A percentile compares a stretch with the other conserved stretches of the same genome.
These are phyloP conservation scores for Flaveria robusta DNA, from an alignment of 129 eudicot species.

Conservation along the genomic window DNA sequence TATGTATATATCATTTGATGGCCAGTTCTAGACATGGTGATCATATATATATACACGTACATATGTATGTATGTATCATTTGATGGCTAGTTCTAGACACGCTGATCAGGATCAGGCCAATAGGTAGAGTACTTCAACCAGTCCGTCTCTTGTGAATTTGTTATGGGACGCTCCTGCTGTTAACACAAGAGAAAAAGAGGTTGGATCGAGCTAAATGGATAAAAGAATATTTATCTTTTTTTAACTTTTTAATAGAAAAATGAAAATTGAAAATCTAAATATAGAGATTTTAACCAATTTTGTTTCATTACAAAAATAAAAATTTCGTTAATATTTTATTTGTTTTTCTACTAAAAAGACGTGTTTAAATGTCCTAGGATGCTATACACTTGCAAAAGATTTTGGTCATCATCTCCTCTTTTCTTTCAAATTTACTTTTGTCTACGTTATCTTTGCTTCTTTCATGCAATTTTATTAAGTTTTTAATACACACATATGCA, in stretches of 20 bases:
- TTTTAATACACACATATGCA: background rate
- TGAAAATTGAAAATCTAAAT: too few relatives aligned
- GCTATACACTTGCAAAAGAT: slow-evolving; percentile 44
- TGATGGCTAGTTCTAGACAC: slow-evolving; percentile 49
- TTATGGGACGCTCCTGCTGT: slow-evolving; percentile 71
- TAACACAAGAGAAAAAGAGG: background rate
- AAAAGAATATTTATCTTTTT: background rate
- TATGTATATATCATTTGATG: too few relatives aligned
- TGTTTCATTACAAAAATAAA: background rate
- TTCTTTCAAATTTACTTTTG: slow-evolving; percentile 35
- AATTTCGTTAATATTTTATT: background rate
- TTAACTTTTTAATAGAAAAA: too few relatives aligned
- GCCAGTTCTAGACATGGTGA: slow-evolving; percentile 71
- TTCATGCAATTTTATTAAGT: slow-evolving; percentile 10
- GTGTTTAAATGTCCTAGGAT: slow-evolving; percentile 33
- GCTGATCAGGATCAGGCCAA: slow-evolving; percentile 99
- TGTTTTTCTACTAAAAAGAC: slow-evolving; percentile 20
- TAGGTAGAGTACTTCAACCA: slow-evolving; percentile 93
- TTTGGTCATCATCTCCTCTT: slow-evolving; percentile 44
- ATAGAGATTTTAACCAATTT: slow-evolving; percentile 10
- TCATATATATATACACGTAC: slow-evolving; percentile 37
- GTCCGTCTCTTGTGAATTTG: slow-evolving; percentile 81
- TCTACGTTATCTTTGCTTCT: slow-evolving; percentile 13
- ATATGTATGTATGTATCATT: slow-evolving; percentile 16
- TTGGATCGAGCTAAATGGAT: background rate